Evolutionary conservation across 108 stramenopile species (phyloP).

Genomic region (Nannochloropsis salina): DNA sequence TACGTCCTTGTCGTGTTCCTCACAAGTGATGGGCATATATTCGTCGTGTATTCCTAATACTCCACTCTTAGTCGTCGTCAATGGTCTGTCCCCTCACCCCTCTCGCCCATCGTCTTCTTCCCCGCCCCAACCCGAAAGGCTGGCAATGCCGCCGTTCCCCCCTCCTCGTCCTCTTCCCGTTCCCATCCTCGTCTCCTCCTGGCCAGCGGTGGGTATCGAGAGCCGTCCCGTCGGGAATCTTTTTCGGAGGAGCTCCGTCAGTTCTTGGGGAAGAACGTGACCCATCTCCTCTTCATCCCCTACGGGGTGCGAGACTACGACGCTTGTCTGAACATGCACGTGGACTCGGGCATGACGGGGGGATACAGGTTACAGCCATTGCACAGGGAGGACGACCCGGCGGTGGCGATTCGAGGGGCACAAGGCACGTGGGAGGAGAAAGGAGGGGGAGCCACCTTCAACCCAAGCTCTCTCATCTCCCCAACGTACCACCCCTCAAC

Average conservation of each 20-base stretch:
- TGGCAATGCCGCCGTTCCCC: background rate
- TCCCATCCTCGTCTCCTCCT: background rate
- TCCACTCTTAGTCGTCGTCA: too few species aligned
- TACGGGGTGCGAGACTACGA: background rate
- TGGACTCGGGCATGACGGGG: background rate
- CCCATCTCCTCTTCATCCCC: slow-evolving; percentile 8
- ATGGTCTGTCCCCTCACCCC: too few species aligned
- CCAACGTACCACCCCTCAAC: too few species aligned
- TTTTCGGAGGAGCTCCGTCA: background rate
- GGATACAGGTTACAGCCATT: background rate
- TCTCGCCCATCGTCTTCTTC: too few species aligned
- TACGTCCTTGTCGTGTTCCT: too few species aligned
- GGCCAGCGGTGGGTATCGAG: background rate
- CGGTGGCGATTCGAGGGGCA: background rate
- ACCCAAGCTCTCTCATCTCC: background rate
- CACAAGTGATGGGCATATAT: too few species aligned
- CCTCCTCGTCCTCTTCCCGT: background rate
- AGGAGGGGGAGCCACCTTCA: background rate
- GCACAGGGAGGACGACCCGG: background rate
- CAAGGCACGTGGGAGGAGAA: background rate
- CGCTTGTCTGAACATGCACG: background rate
- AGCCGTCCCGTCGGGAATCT: background rate
- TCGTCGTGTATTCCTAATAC: too few species aligned
- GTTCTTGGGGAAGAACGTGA: background rate
- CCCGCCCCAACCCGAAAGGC: too few species aligned